Conservation (phyloP, 2,329 filamentous ascomycete species). For the Aspergillus pseudoglaucus region DNA sequence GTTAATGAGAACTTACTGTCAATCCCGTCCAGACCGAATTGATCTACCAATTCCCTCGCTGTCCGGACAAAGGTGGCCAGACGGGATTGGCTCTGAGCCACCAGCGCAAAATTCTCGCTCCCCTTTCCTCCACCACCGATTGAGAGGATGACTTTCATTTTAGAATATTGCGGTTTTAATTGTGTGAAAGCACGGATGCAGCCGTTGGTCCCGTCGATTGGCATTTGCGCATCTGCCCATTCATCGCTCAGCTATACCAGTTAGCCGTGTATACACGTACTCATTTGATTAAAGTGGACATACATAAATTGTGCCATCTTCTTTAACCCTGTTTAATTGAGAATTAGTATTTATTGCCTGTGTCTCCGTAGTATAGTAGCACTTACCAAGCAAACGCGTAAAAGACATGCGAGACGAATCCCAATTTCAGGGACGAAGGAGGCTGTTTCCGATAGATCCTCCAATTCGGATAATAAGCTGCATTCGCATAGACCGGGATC, state of each 20-base stretch:
- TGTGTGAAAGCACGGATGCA: constrained; percentile 68
- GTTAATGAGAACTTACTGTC: constrained; percentile 53
- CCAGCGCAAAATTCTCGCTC: constrained; percentile 59
- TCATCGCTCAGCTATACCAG: constrained; percentile 64
- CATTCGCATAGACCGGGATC: constrained; percentile 52
- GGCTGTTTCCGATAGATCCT: constrained; percentile 66
- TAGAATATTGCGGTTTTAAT: constrained; percentile 63
- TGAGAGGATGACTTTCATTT: constrained; percentile 69
- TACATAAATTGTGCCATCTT: constrained; percentile 70
- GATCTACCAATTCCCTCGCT: constrained; percentile 60
- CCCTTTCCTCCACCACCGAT: constrained; percentile 63
- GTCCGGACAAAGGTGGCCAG: constrained; percentile 66
- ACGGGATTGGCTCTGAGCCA: constrained; percentile 55
- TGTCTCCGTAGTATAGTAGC: constrained; percentile 10
- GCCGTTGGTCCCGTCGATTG: constrained; percentile 64
- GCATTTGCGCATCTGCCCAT: constrained; percentile 66
- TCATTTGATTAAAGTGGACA: constrained; percentile 26
- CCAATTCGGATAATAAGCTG: constrained; percentile 78
- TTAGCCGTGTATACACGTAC: neutral
- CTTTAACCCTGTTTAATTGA: constrained; percentile 50
- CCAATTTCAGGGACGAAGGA: constrained; percentile 66
- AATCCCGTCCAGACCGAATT: constrained; percentile 66
- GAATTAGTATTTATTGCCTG: constrained; percentile 4
- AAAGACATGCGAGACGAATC: constrained; percentile 73
- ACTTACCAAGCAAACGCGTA: constrained; percentile 66